Conservation (phyloP, 1,139 yeast genomes). For the Blastobotrys ciferrii region DNA sequence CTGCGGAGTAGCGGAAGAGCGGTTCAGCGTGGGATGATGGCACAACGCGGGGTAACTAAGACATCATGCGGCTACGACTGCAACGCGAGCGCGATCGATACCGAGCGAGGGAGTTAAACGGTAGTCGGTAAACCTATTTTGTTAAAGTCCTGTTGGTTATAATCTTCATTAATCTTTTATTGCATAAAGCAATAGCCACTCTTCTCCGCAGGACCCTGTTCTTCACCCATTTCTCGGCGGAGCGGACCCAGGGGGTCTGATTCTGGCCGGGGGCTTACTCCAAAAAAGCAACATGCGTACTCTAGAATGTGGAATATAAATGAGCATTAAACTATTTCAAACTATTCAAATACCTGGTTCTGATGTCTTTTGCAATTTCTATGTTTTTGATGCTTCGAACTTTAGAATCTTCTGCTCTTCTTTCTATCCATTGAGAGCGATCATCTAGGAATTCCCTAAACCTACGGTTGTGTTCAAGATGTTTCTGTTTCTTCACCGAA, state of each 20-base stretch:
- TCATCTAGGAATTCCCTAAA: background rate
- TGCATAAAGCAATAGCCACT: background rate
- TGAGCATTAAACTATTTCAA: background rate
- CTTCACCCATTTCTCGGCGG: no score
- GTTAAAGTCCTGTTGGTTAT: no score
- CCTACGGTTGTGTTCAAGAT: background rate
- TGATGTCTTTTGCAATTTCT: background rate
- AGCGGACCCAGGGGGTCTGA: no score
- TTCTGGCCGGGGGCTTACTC: no score
- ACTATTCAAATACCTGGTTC: background rate
- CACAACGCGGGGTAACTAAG: background rate
- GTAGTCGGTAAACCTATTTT: no score
- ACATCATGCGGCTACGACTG: background rate
- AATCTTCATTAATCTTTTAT: no score
- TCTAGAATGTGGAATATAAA: no score
- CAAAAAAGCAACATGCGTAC: no score
- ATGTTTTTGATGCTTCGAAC: background rate
- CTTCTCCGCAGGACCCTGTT: no score
- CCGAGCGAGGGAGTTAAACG: background rate
- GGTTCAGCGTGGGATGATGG: background rate
- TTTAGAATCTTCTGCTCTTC: background rate
- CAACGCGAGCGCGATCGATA: background rate
- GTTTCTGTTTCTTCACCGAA: background rate
- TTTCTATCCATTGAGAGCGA: background rate
- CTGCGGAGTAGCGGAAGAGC: conserved; percentile 1